Evolutionary conservation across 2,329 filamentous ascomycete species (phyloP).

Genomic region (Zopfia rhizophila): DNA sequence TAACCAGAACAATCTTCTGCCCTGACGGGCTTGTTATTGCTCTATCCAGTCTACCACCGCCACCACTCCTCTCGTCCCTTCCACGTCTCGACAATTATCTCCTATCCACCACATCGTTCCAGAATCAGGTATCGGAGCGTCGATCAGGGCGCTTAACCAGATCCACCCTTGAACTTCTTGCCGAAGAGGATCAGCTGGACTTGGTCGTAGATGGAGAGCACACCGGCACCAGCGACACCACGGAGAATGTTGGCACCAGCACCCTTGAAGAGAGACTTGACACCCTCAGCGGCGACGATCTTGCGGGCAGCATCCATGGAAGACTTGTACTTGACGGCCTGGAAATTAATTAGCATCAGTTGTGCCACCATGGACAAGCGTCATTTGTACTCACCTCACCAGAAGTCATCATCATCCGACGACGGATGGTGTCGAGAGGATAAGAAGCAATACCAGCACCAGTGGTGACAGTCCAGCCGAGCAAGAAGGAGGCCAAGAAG

Average conservation of each 20-base stretch:
- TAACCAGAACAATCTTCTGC: conserved; percentile 56
- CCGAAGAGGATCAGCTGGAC: conserved; percentile 99
- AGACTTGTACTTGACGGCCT: conserved; percentile 99
- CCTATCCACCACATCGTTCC: conserved; percentile 48
- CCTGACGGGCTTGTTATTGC: conserved; percentile 47
- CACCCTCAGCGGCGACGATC: conserved; percentile 95
- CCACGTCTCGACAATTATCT: conserved; percentile 43
- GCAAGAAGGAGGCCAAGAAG: conserved; percentile 99
- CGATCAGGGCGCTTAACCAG: conserved; percentile 53
- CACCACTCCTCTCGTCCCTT: conserved; percentile 37
- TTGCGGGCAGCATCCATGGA: conserved; percentile 94
- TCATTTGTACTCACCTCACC: conserved; percentile 66
- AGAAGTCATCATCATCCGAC: conserved; percentile 99
- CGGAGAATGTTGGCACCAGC: conserved; percentile 99
- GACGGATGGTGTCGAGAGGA: conserved; percentile 99
- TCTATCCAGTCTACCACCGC: conserved; percentile 48
- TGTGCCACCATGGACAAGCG: background rate
- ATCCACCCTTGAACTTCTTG: conserved; percentile 90
- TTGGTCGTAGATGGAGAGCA: conserved; percentile 99
- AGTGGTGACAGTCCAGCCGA: conserved; percentile 99
- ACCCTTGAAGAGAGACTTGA: conserved; percentile 99
- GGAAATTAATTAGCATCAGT: conserved; percentile 39
- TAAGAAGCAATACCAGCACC: conserved; percentile 99
- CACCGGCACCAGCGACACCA: conserved; percentile 99
- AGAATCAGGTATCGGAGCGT: conserved; percentile 48